Evolutionary conservation across 306 rosid species (phyloP), one percentile per base, ranked within the genome.

Genomic region (Prunus mongolica): DNA sequence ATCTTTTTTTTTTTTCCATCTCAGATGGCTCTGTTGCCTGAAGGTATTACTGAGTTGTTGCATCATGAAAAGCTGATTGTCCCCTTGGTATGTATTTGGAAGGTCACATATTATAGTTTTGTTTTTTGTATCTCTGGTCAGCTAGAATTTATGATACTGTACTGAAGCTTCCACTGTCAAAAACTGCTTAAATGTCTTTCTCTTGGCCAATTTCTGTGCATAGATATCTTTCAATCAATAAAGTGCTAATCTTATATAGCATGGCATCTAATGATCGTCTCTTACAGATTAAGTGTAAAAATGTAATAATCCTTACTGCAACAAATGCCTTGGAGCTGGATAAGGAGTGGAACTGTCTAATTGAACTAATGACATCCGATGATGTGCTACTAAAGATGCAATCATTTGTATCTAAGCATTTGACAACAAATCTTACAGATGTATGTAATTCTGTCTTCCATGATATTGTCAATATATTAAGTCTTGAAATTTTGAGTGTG

Each of bases 11-110:
- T 73, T 28, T 84, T 83, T 44, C 76, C 82, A 72, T 95, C 81
- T 86, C 92, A 92, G 97, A 92, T 95, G 98, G 98, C 96, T 79
- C 97, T 85, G 65, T 76, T 95, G 84, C 98, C 98, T 0, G 97
- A 95, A 87, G 97, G 97, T 79, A 92, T 95, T 73, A 95, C 98
- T 19, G 97, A 95, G 79, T 76, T 92, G 66, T 85, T 92, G 88
- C 98, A 92, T 82, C 98, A 95, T 49, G 97, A 83, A 79, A 83
- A 80, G 56, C 80, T 92, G 88, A 70, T 82, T 11, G 90, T 90
- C 79, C 98, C 97, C 14, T 82, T 95, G 97, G 98, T 90, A 86
- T 65, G 96, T 84, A 67, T 68, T 78, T 66, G 60, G 65, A 85
- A 82, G 60, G 65, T 78, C 76, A 3, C 56, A 60, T n/a, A 7